phyloP scores from a whole-genome alignment of 2,329 filamentous ascomycete species.

The Monilinia aucupariae region DNA sequence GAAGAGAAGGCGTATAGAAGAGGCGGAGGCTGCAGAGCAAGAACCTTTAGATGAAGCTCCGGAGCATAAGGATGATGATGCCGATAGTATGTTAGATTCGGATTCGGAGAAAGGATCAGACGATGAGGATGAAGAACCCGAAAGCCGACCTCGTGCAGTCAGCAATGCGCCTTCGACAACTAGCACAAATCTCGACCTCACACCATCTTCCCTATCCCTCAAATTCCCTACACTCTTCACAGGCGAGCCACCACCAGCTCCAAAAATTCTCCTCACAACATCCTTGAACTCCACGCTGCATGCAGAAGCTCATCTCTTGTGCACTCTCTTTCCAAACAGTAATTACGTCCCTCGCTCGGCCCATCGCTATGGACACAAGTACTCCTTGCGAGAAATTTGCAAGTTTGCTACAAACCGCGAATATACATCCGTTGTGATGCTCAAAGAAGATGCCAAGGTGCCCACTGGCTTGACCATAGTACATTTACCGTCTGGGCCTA shows the following conservation, averaged over 20 bases:
- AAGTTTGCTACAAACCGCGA: conserved; percentile 75
- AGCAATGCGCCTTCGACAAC: conserved; percentile 49
- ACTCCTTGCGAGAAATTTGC: conserved; percentile 85
- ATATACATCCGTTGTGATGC: conserved; percentile 77
- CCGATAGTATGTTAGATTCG: conserved; percentile 76
- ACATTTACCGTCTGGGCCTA: conserved; percentile 77
- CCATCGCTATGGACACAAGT: conserved; percentile 82
- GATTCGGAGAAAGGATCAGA: conserved; percentile 45
- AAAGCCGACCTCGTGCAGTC: conserved; percentile 34
- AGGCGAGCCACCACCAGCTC: conserved; percentile 53
- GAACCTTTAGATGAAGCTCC: conserved; percentile 39
- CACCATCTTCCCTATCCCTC: conserved; percentile 52
- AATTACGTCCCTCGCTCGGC: conserved; percentile 81
- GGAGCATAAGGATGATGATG: conserved; percentile 47
- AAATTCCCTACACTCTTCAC: conserved; percentile 60
- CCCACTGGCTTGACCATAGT: conserved; percentile 78
- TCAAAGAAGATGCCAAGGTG: conserved; percentile 85
- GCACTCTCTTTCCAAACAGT: conserved; percentile 70
- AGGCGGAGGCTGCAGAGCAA: conserved; percentile 44
- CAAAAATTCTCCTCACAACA: conserved; percentile 90
- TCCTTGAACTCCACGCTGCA: conserved; percentile 85
- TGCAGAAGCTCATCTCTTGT: conserved; percentile 71
- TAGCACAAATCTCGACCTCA: conserved; percentile 59
- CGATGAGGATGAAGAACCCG: conserved; percentile 42
- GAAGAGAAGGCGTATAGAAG: conserved; percentile 51